Conservation (phyloP, 2,329 filamentous ascomycete genomes). For the Trichoderma sp. region DNA sequence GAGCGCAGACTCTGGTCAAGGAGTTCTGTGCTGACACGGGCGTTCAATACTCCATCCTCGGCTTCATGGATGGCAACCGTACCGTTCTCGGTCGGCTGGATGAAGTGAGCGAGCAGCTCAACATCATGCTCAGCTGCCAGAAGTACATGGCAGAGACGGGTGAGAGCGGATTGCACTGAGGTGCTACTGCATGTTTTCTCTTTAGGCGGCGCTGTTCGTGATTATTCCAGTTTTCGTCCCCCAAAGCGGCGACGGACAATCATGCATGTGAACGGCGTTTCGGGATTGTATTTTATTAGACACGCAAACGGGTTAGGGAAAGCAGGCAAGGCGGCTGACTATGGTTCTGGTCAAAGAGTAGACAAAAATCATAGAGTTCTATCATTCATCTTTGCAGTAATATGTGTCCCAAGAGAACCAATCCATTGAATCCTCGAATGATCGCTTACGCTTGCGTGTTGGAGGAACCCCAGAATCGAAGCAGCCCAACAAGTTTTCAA, state of each 20-base stretch:
- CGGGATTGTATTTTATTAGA: conserved; percentile 5
- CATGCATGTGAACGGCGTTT: not conserved
- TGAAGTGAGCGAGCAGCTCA: conserved; percentile 71
- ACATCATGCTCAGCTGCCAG: conserved; percentile 77
- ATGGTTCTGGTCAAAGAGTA: not conserved
- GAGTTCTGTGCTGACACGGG: conserved; percentile 81
- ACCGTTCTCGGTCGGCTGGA: conserved; percentile 75
- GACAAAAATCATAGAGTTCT: not conserved
- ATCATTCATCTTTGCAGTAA: not conserved
- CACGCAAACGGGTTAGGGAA: not conserved
- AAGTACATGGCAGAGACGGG: conserved; percentile 29
- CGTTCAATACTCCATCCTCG: conserved; percentile 83
- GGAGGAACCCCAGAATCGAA: not conserved
- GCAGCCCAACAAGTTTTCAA: conserved; percentile 1
- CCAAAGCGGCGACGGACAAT: not conserved
- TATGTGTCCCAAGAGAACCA: conserved; percentile 19
- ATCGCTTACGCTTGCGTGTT: conserved; percentile 3
- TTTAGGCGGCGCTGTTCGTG: not conserved
- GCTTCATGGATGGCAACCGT: conserved; percentile 81
- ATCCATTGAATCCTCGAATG: conserved; percentile 1
- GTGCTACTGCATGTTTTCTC: not conserved
- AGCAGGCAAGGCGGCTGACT: not conserved
- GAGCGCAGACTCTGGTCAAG: conserved; percentile 72
- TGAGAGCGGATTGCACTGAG: conserved; percentile 27
- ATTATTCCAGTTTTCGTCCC: not conserved